Evolutionary conservation across 805 yeast species (phyloP), one percentile per base, ranked within the genome.

Genomic region (Schwanniomyces yamadae): DNA sequence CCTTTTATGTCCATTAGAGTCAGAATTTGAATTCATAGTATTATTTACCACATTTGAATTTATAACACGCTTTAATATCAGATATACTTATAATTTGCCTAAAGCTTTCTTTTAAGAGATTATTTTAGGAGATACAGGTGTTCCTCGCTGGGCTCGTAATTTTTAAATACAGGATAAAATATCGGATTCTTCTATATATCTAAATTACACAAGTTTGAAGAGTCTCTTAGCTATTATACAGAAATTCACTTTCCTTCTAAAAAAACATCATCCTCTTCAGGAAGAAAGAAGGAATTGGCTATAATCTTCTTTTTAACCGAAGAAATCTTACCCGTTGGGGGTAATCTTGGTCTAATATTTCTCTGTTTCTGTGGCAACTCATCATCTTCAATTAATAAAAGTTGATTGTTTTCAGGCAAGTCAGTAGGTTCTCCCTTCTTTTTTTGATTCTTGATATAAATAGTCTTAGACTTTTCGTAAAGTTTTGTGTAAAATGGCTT

Each of bases 251-350:
- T 28, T n/a, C n/a, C n/a, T n/a, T n/a, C n/a, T n/a, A n/a, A n/a
- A n/a, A n/a, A n/a, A 16, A 15, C 8, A 2, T 27, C 51, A n/a
- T 36, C 44, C 12, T 34, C 44, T 5, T 60, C 65, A n/a, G 66
- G 69, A 9, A 83, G 54, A 46, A 82, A 73, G 50, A 75, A 84
- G 0, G 84, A 69, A 28, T 58, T 69, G 0, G 75, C 66, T 4
- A 78, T 60, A 9, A 73, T 52, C 48, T 77, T 82, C 63, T 82
- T 87, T 61, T 87, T 88, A 5, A 77, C 61, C 1, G 77, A 73
- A 4, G 84, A 61, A 23, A 90, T 84, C 58, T 84, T 88, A 23
- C 96, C 96, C 20, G 87, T 84, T 5, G 96, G 96, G 9, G 97
- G 96, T 33, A 93, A 65, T 50, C 89, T 82, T 1, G 95, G 83